phyloP scores from a whole-genome alignment of 495 filamentous ascomycete genomes.

The Penicillium turbatum region DNA sequence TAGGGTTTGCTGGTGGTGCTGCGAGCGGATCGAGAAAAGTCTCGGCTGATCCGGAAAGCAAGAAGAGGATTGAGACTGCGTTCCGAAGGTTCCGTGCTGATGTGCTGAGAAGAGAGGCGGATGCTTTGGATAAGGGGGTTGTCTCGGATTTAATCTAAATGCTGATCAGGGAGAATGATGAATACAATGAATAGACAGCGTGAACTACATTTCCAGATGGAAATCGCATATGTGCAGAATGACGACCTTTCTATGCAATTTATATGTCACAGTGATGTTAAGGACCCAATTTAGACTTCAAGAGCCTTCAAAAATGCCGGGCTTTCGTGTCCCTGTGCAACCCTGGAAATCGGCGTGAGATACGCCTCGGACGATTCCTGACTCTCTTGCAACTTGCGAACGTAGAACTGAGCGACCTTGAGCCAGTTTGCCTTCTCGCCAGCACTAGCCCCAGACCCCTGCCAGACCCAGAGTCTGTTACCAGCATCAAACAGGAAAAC shows the following conservation, averaged over 20 bases:
- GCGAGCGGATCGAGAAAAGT: conserved; percentile 49
- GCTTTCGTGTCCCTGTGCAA: conserved; percentile 51
- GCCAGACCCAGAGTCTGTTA: conserved; percentile 56
- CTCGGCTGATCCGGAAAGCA: conserved; percentile 48
- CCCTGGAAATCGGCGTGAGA: conserved; percentile 49
- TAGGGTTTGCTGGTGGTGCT: conserved; percentile 54
- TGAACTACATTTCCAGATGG: too few relatives aligned
- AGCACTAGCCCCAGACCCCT: conserved; percentile 50
- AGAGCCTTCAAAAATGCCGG: conserved; percentile 42
- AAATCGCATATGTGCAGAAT: too few relatives aligned
- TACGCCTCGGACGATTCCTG: conserved; percentile 34
- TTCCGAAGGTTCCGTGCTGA: conserved; percentile 61
- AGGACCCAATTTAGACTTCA: conserved; percentile 16
- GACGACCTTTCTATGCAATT: not conserved
- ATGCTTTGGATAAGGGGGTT: conserved; percentile 46
- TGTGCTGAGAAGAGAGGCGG: conserved; percentile 53
- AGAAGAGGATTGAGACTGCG: conserved; percentile 57
- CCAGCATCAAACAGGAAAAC: conserved; percentile 56
- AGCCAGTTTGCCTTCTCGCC: conserved; percentile 55
- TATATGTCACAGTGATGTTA: not conserved
- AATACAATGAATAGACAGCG: too few relatives aligned
- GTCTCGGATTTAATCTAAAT: conserved; percentile 29
- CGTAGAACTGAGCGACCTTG: conserved; percentile 51
- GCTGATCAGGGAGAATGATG: not conserved
- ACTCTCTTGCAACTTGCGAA: conserved; percentile 43